Conservation (phyloP, 225 moss, liverwort and hornwort species). For the Physcomitrium patens region DNA sequence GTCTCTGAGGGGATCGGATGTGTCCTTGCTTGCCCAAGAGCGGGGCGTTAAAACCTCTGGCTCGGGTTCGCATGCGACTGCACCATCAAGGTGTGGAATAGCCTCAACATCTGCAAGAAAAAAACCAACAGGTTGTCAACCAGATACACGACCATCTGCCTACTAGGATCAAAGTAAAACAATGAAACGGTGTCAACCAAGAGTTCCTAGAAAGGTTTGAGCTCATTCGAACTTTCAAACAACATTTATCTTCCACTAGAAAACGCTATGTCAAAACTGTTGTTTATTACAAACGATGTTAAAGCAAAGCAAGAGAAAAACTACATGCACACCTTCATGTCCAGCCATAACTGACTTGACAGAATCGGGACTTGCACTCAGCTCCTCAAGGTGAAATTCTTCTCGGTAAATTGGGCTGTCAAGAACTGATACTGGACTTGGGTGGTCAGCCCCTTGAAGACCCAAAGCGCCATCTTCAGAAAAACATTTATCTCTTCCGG, state of each 20-base stretch:
- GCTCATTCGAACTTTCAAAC: too few relatives aligned
- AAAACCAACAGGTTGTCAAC: constrained; percentile 1
- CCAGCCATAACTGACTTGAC: constrained; percentile 36
- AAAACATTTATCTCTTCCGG: constrained; percentile 42
- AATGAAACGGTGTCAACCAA: not conserved
- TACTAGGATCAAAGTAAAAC: not conserved
- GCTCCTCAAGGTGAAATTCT: constrained; percentile 54
- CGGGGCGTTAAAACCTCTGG: constrained; percentile 27
- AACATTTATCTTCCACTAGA: not conserved
- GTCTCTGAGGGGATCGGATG: constrained; percentile 42
- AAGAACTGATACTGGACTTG: constrained; percentile 63
- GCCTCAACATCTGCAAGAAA: constrained; percentile 30
- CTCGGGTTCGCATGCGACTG: constrained; percentile 21
- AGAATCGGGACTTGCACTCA: constrained; percentile 55
- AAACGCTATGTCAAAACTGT: not conserved
- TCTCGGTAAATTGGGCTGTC: constrained; percentile 64
- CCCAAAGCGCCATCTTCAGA: constrained; percentile 42
- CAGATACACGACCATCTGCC: not conserved
- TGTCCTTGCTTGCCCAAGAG: constrained; percentile 36
- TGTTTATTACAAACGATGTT: not conserved
- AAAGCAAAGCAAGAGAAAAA: not conserved
- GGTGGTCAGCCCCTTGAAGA: constrained; percentile 44
- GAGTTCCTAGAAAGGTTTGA: not conserved
- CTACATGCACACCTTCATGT: constrained; percentile 36
- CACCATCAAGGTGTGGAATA: constrained; percentile 9